A percentile compares a stretch with the other conserved stretches of the same genome.
Conservation (phyloP, 179 eudicot species). For the Sideroxylon spinosum region DNA sequence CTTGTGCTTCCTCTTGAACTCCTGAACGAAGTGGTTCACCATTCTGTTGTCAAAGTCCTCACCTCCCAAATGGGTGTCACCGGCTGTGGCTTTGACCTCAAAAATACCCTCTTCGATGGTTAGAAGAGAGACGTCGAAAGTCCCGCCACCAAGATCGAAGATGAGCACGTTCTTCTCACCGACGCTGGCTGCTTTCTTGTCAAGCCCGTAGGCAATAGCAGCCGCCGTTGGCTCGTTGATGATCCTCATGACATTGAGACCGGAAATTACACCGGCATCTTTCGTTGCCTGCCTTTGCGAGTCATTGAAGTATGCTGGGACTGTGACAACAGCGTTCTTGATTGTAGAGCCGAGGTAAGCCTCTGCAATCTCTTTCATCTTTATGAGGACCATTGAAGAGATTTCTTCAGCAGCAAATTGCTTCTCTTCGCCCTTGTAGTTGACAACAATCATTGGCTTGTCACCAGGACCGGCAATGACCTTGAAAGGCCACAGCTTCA, state of each 20-base stretch:
- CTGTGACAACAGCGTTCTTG: background rate
- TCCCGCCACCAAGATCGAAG: background rate
- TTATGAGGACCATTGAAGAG: background rate
- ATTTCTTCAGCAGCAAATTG: slow-evolving; percentile 1
- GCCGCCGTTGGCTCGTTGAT: background rate
- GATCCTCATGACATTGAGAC: background rate
- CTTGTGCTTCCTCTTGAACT: background rate
- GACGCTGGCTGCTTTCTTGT: background rate
- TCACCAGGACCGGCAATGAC: background rate
- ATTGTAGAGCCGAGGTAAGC: background rate
- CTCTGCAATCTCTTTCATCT: slow-evolving; percentile 6
- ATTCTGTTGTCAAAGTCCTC: slow-evolving; percentile 1
- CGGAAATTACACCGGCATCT: background rate
- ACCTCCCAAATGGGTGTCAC: background rate
- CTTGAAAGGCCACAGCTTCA: slow-evolving; percentile 6
- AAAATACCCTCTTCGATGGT: slow-evolving; percentile 2
- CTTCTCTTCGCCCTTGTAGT: background rate
- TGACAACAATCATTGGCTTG: slow-evolving; percentile 1
- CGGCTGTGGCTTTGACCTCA: background rate
- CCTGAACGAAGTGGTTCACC: background rate
- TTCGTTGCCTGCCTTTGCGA: background rate
- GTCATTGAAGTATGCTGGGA: background rate
- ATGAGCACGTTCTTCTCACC: background rate
- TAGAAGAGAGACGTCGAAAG: background rate
- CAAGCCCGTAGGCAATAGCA: background rate